phyloP scores from a whole-genome alignment of 495 filamentous ascomycete genomes.

The Clavariopsis aquatica region DNA sequence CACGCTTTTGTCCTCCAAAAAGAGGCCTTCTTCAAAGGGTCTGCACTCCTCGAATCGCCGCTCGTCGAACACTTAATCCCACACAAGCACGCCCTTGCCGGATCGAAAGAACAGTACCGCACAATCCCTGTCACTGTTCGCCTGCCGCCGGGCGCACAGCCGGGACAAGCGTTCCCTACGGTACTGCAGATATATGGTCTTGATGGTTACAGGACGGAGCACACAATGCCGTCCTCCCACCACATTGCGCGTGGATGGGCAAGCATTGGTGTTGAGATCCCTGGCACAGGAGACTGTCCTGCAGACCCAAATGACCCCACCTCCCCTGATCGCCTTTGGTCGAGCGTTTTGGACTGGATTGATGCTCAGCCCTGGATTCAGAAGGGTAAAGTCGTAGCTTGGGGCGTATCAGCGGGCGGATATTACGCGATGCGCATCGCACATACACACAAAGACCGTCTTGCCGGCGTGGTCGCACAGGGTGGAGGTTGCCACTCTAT shows the following conservation, averaged over 20 bases:
- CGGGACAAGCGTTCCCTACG: slow-evolving; percentile 14
- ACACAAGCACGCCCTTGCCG: slow-evolving; percentile 19
- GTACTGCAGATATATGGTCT: slow-evolving; percentile 26
- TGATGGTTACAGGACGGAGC: slow-evolving; percentile 35
- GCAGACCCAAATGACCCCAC: slow-evolving; percentile 28
- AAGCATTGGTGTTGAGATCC: slow-evolving; percentile 29
- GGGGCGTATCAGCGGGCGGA: slow-evolving; percentile 32
- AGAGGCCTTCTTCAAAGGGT: slow-evolving; percentile 21
- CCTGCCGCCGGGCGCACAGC: slow-evolving; percentile 11
- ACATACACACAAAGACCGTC: slow-evolving; percentile 30
- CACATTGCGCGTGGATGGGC: slow-evolving; percentile 23
- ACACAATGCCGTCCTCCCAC: slow-evolving; percentile 25
- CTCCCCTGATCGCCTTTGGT: slow-evolving; percentile 28
- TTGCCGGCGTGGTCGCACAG: slow-evolving; percentile 26
- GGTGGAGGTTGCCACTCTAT: slow-evolving; percentile 35
- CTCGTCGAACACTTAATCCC: slow-evolving; percentile 23
- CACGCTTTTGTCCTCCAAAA: slow-evolving; percentile 15
- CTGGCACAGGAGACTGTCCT: slow-evolving; percentile 33
- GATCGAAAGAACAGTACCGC: slow-evolving; percentile 16
- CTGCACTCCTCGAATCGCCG: slow-evolving; percentile 8
- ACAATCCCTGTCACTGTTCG: slow-evolving; percentile 22
- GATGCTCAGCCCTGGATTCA: slow-evolving; percentile 25
- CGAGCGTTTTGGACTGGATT: slow-evolving; percentile 32
- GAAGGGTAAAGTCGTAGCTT: slow-evolving; percentile 28
- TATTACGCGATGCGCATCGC: slow-evolving; percentile 38